These are phyloP conservation scores for Tylopilus felleus DNA, from an alignment of 768 basidiomycete species.

Conservation along the genomic window DNA sequence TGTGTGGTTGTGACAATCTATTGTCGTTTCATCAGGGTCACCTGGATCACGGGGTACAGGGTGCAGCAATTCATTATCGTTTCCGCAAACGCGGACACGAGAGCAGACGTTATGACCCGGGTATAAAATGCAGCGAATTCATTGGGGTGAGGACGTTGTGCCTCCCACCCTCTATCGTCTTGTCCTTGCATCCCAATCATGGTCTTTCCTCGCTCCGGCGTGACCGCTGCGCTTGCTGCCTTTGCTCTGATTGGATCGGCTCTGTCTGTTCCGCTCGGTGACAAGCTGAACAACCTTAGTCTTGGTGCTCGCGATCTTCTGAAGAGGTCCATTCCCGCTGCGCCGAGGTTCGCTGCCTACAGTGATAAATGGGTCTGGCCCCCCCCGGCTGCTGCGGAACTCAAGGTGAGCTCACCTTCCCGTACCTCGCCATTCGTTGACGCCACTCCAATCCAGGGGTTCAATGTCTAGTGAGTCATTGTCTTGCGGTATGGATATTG, in stretches of 20 bases:
- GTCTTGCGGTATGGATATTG: background rate
- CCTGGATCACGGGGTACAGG: background rate
- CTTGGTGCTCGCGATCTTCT: slow-evolving; percentile 18
- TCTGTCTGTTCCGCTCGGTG: slow-evolving; percentile 10
- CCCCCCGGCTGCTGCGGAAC: slow-evolving; percentile 38
- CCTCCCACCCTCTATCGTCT: background rate
- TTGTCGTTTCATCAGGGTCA: background rate
- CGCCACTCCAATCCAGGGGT: slow-evolving; percentile 21
- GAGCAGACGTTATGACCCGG: background rate
- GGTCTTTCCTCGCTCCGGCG: slow-evolving; percentile 1
- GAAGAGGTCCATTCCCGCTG: slow-evolving; percentile 29
- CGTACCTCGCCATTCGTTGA: background rate
- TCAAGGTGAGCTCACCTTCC: slow-evolving; percentile 36
- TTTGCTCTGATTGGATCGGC: slow-evolving; percentile 6
- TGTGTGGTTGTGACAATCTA: background rate
- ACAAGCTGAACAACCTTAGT: slow-evolving; percentile 17
- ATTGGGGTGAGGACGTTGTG: background rate
- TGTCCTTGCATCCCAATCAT: slow-evolving; percentile 1
- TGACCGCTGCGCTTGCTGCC: slow-evolving; percentile 1
- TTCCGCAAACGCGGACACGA: no score
- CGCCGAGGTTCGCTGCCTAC: slow-evolving; percentile 48
- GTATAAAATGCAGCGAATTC: background rate
- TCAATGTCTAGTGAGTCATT: slow-evolving; percentile 31
- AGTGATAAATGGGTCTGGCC: slow-evolving; percentile 41
- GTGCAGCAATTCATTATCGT: background rate